Evolutionary conservation across 129 eudicot genomes (phyloP).

Genomic region (Gnaphalium uliginosum): DNA sequence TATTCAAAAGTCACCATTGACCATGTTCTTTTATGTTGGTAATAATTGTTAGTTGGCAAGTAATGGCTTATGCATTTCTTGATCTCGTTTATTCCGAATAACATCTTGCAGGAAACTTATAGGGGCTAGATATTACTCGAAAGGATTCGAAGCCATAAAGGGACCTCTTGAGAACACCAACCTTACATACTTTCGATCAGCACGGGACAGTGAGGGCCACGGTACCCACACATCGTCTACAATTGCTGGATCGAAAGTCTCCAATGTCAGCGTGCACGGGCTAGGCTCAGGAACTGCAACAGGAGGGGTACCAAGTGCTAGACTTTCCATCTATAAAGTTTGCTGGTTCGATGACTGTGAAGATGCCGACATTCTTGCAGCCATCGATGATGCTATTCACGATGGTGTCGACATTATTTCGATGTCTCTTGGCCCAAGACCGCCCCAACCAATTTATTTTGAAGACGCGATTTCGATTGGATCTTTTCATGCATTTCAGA

Average conservation of each 20-base stretch:
- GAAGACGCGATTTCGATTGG: conserved; percentile 48
- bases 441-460: conserved; percentile 46
- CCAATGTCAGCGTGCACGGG: conserved; percentile 43
- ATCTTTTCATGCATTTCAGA: conserved; percentile 61
- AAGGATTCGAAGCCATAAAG: conserved; percentile 45
- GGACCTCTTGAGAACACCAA: conserved; percentile 53
- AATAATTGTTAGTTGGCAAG: no score
- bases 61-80: not conserved
- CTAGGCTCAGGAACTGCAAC: conserved; percentile 58
- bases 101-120: conserved; percentile 52
- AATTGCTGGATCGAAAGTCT: conserved; percentile 61
- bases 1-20: not conserved
- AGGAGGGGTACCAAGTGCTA: conserved; percentile 69
- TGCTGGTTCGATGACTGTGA: conserved; percentile 57
- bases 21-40: not conserved
- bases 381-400: conserved; percentile 59
- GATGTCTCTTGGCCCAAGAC: conserved; percentile 54
- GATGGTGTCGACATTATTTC: conserved; percentile 71
- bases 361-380: conserved; percentile 65
- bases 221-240: conserved; percentile 72
- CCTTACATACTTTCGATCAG: conserved; percentile 48
- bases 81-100: not conserved
- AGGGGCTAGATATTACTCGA: conserved; percentile 66
- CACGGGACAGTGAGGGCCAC: conserved; percentile 64
- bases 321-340: conserved; percentile 68